Evolutionary conservation across 2,329 filamentous ascomycete species (phyloP), one percentile per base, ranked within the genome.

Genomic region (Aspergillus carbonarius): DNA sequence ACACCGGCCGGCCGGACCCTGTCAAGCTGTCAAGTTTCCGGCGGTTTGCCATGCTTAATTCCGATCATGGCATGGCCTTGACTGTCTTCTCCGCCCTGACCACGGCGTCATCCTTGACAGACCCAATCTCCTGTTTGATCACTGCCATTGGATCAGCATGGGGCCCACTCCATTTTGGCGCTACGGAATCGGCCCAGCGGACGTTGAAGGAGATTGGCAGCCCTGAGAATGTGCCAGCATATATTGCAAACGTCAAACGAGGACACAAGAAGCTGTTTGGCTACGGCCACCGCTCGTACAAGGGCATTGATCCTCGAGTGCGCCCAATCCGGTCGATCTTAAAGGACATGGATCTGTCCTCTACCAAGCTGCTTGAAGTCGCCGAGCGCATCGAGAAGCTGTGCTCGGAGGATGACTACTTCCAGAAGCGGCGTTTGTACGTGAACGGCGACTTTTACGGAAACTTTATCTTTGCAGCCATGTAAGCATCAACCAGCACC

Each of bases 61-160:
- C 82, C 2, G 84, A 86, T 63, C 83, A 86, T 66, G 84, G 85
- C 60, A 82, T 86, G 68, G 84, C 85, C 63, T 80, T 82, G 65
- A 82, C 82, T 1, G 85, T 83, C 0, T 82, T 83, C 1, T 81
- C 83, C 1, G 78, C 84, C 32, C 72, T 86, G 15, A 82, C 85
- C 57, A 82, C 85, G 18, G 82, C 83, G 7, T 83, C 80, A 56
- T 82, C 81, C 0, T 70, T 86, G 10, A 80, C 85, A 0, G 84
- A 86, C 64, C 83, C 83, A 0, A 69, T 85, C 76, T 72, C 72
- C 60, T 83, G 79, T 62, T 76, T 82, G 17, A 80, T 85, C 12
- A 72, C 82, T 1, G 81, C 82, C 0, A 76, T 82, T 5, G 79
- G 81, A n/a, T 78, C 83, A 0, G 82, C 82, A 0, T 83, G 84